Base-by-base conservation (phyloP, 371 early-diverging fungal species). In the Rhizopus delemar region DNA sequence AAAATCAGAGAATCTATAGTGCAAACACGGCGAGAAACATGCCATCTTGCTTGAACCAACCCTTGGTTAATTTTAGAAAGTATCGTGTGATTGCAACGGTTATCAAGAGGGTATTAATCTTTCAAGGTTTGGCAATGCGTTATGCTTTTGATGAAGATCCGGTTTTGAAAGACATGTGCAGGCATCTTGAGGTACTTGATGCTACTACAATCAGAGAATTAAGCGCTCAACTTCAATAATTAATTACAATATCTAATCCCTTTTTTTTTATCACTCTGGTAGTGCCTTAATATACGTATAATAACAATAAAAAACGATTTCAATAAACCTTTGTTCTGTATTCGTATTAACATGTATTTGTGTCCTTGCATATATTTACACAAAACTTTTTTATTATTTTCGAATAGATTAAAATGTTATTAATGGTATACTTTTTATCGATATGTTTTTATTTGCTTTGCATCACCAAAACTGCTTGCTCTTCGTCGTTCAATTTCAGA, bases 1-100 rank as follows among this genome's bases (percentile, higher is more conserved):
- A 67, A 9, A 45, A 59, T 15, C 70, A 65, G 43, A 51, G 49
- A 5, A 73, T 72, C 34, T 73, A 70, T 49, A 62, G 56, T 56
- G 56, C 58, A 15, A 55, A 68, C 28, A 58, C 51, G 16, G 61
- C 61, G 0, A 53, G 53, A 48, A 45, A 55, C n/a, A 16, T 62
- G 15, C 61, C 69, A 3, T 41, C 43, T 2, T 59, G 74, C 7
- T 52, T 77, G n/a, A 69, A 73, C 31, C 78, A 81, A 32, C 75
- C 74, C 28, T 60, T 88, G 56, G 82, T 88, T 35, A 86, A 88
- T 51, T 83, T 86, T 60, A 78, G 82, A 56, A 86, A 86, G 51
- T 81, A 85, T 45, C 80, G 86, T 11, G 85, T 80, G 7, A 81
- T 80, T 8, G 87, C 88, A 8, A 85, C 81, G 33, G 83, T 86